Conservation (phyloP, 208 protist species). For the Acanthamoeba lenticulata region DNA sequence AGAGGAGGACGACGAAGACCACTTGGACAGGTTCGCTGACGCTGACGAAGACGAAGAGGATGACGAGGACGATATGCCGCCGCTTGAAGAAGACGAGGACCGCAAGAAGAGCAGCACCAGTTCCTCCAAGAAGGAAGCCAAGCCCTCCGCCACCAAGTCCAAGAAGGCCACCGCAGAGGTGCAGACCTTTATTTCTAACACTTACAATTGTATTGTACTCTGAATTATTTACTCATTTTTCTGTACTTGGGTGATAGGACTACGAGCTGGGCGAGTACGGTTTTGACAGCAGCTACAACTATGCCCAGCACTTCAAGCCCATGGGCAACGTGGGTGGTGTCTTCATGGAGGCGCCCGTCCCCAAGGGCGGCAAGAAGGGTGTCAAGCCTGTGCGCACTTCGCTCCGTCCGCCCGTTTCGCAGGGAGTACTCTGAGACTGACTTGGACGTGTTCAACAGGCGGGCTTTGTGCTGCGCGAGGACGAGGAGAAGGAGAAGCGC, state of each 20-base stretch:
- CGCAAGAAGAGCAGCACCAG: neutral
- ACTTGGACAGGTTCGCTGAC: neutral
- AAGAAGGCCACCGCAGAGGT: too few relatives aligned
- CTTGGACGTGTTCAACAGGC: neutral
- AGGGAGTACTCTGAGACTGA: too few relatives aligned
- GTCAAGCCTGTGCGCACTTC: neutral
- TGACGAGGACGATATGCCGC: neutral
- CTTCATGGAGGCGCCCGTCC: conserved; percentile 49
- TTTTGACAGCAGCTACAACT: conserved; percentile 51
- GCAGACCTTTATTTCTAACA: too few relatives aligned
- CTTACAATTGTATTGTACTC: neutral
- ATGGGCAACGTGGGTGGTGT: conserved; percentile 28
- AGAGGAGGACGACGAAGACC: neutral
- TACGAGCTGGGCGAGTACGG: conserved; percentile 62
- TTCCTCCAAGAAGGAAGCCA: too few relatives aligned
- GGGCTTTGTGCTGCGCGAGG: conserved; percentile 17
- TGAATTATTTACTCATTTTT: neutral
- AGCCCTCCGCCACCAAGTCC: too few relatives aligned
- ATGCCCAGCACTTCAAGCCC: conserved; percentile 50
- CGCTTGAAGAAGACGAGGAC: conserved; percentile 12
- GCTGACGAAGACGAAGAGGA: conserved; percentile 30
- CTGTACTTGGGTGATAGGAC: neutral
- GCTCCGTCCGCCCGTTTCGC: neutral
- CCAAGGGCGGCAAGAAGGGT: conserved; percentile 37
- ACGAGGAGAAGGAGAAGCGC: neutral